Base-by-base conservation (phyloP, 2,329 filamentous ascomycete species). In the Aspergillus pseudoviridinutans region DNA sequence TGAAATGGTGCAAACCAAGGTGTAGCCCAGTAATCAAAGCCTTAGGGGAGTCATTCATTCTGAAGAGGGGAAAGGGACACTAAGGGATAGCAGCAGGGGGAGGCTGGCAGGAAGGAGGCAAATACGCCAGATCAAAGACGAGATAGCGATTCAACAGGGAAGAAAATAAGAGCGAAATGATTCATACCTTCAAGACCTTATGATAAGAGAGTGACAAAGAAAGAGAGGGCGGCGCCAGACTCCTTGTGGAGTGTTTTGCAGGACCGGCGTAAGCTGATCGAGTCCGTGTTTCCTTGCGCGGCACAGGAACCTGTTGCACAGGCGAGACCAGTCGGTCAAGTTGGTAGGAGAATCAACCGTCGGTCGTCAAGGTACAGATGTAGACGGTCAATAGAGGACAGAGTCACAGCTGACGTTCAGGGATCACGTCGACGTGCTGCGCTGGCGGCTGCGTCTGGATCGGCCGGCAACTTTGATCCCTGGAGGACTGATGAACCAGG, bases 141-240 rank as follows among this genome's bases (percentile, higher is more conserved):
- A 17, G 32, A 38, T 17, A 35, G 32, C 14, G 32, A 35, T 17
- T 35, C 32, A 38, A 7, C 32, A 38, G 20, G 24, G 14, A 51
- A 27, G 32, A 24, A 22, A 46, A 49, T 28, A 50, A 51, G 42
- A 44, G 47, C 32, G 22, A 22, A n/a, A 60, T 35, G 38, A 49
- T 49, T 58, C 68, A 57, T 69, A 74, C 71, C 68, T 68, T 71
- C 65, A 65, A 62, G 61, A 66, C 61, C 58, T 53, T 25, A 47
- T 7, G 14, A 47, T 47, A 61, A 71, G 68, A 59, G 69, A 72
- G 61, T 64, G 68, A 72, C 68, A 61, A 63, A 58, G 63, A 67
- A 64, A 57, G 53, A 58, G 56, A 62, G 61, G 55, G 58, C 58
- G 56, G 57, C 60, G 41, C 53, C 58, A 59, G 49, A 53, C 58